Percentiles rank a stretch among this genome's conserved stretches.
These are phyloP conservation scores for Fraxinus americana DNA, from an alignment of 257 asterid genomes.

Conservation along the genomic window DNA sequence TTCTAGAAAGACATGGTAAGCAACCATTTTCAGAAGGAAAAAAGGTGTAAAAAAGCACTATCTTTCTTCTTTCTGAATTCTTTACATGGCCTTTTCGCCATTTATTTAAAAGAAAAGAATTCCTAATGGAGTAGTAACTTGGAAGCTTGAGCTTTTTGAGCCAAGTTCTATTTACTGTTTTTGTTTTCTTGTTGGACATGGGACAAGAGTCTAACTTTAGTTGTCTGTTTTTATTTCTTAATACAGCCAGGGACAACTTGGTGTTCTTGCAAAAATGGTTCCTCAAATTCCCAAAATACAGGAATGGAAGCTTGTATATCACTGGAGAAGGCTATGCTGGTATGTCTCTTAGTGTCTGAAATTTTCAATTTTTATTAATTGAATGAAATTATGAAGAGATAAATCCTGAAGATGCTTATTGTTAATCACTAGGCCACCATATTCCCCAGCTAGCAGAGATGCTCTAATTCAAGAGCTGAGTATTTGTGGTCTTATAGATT, in stretches of 20 bases:
- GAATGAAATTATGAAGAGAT: not conserved
- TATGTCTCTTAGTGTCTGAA: not conserved
- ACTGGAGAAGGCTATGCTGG: not conserved
- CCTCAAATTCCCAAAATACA: constrained; percentile 40
- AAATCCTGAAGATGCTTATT: not conserved
- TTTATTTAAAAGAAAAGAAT: constrained; percentile 6
- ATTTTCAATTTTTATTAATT: not conserved
- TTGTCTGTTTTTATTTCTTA: no score
- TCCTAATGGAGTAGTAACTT: not conserved
- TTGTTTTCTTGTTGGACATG: no score
- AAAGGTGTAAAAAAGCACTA: not conserved
- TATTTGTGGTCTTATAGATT: no score
- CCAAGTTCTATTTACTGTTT: no score
- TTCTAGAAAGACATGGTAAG: no score
- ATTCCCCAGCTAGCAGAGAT: not conserved
- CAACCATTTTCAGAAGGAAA: no score
- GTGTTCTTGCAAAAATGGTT: no score
- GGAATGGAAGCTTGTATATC: not conserved
- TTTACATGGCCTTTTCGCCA: constrained; percentile 20
- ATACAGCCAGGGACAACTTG: no score
- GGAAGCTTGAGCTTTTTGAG: constrained; percentile 14
- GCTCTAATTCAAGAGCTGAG: not conserved
- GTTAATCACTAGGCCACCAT: not conserved
- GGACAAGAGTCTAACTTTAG: no score
- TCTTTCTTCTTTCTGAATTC: no score